A percentile compares a stretch with the other conserved stretches of the same genome.
Conservation (phyloP, 495 filamentous ascomycete species). For the Daldinia grandis region DNA sequence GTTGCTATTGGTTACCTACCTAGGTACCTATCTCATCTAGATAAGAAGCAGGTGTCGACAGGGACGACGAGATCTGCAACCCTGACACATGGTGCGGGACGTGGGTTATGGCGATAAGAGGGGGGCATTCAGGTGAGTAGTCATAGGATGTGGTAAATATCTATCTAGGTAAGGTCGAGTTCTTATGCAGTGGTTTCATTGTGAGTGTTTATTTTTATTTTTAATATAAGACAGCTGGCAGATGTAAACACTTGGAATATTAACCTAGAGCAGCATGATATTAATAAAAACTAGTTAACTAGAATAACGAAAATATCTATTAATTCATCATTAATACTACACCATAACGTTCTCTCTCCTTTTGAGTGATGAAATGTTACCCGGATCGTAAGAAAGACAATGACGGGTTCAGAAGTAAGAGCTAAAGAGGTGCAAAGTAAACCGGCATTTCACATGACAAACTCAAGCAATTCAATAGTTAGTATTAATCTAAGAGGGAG, state of each 20-base stretch:
- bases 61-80: slow-evolving; percentile 17
- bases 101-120: slow-evolving; percentile 15
- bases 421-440: not conserved
- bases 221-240: not conserved
- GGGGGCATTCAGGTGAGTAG: not conserved
- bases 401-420: not conserved
- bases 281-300: not conserved
- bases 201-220: no score
- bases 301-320: not conserved
- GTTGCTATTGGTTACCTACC: slow-evolving; percentile 22
- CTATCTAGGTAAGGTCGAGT: not conserved
- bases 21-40: slow-evolving; percentile 31
- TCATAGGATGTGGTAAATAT: slow-evolving; percentile 10
- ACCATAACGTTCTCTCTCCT: not conserved
- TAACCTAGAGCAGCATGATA: not conserved
- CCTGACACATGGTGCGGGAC: slow-evolving; percentile 11
- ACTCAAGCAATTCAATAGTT: slow-evolving; percentile 1
- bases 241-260: not conserved
- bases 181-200: not conserved
- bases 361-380: not conserved
- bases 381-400: not conserved
- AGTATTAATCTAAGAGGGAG: not conserved
- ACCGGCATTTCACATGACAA: not conserved
- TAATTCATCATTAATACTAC: not conserved
- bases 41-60: slow-evolving; percentile 26